Evolutionary conservation across 2,329 filamentous ascomycete genomes (phyloP).

Genomic region (Colletotrichum euphorbiae): DNA sequence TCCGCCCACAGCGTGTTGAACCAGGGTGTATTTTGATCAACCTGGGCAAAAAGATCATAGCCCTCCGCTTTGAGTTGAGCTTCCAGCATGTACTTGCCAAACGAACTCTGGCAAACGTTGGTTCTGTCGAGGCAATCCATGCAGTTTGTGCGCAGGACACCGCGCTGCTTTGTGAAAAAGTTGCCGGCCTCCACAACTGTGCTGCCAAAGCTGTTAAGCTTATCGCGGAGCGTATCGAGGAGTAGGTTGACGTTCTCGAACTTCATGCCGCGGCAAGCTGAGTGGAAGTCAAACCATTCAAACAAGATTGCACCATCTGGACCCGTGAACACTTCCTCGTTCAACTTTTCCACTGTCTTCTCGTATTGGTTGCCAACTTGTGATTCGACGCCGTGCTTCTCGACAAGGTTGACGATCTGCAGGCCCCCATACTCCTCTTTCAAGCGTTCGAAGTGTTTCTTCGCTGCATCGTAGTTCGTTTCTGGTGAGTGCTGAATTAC

Average conservation of each 20-base stretch:
- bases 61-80: slow-evolving; percentile 80
- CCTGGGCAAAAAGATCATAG: slow-evolving; percentile 78
- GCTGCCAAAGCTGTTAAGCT: slow-evolving; percentile 78
- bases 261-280: slow-evolving; percentile 93
- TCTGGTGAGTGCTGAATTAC: slow-evolving; percentile 83
- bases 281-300: slow-evolving; percentile 98
- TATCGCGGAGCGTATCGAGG: slow-evolving; percentile 74
- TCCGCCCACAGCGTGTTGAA: slow-evolving; percentile 98
- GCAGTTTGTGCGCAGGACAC: slow-evolving; percentile 93
- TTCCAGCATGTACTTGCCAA: slow-evolving; percentile 85
- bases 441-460: slow-evolving; percentile 80
- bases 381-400: slow-evolving; percentile 86
- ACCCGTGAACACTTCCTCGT: slow-evolving; percentile 66
- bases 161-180: slow-evolving; percentile 68
- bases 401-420: slow-evolving; percentile 86
- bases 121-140: slow-evolving; percentile 99
- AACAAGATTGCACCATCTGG: slow-evolving; percentile 67
- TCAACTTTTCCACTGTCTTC: slow-evolving; percentile 73
- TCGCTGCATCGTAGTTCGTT: slow-evolving; percentile 82
- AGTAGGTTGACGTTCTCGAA: slow-evolving; percentile 93
- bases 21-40: slow-evolving; percentile 86
- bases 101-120: slow-evolving; percentile 94
- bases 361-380: slow-evolving; percentile 84
- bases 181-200: slow-evolving; percentile 67
- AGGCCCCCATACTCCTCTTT: slow-evolving; percentile 77